phyloP scores from a whole-genome alignment of 192 early-diverging fungal species.

The Coemansia sp. region DNA sequence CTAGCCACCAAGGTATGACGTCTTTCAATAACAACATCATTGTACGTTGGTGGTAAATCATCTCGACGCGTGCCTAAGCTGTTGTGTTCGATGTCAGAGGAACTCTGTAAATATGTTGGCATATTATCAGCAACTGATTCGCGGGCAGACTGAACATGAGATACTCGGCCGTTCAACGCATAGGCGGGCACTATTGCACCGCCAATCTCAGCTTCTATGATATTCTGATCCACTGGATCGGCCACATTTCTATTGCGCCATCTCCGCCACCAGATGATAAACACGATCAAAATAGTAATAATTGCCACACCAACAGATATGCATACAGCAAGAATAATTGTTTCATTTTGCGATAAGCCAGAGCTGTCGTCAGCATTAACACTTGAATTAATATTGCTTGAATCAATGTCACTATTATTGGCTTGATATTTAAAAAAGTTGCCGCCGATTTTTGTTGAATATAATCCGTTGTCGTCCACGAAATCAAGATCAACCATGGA shows the following conservation, averaged over 20 bases:
- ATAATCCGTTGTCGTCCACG: neutral
- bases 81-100: neutral
- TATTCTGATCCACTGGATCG: neutral
- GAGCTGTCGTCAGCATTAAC: neutral
- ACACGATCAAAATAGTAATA: neutral
- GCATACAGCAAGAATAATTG: neutral
- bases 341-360: neutral
- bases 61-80: too few relatives aligned
- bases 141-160: neutral
- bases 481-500: neutral
- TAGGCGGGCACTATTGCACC: neutral
- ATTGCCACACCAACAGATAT: neutral
- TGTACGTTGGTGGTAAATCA: too few relatives aligned
- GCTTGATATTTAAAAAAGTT: conserved; percentile 1
- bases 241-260: neutral
- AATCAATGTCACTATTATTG: neutral
- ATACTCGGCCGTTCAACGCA: neutral
- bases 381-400: neutral
- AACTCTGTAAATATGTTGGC: neutral
- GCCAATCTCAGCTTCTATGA: neutral
- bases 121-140: neutral
- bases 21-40: too few relatives aligned
- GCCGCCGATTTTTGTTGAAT: neutral
- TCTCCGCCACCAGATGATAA: neutral
- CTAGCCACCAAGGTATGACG: too few relatives aligned